phyloP scores from a whole-genome alignment of 768 basidiomycete genomes.

The Gymnopilus junonius region DNA sequence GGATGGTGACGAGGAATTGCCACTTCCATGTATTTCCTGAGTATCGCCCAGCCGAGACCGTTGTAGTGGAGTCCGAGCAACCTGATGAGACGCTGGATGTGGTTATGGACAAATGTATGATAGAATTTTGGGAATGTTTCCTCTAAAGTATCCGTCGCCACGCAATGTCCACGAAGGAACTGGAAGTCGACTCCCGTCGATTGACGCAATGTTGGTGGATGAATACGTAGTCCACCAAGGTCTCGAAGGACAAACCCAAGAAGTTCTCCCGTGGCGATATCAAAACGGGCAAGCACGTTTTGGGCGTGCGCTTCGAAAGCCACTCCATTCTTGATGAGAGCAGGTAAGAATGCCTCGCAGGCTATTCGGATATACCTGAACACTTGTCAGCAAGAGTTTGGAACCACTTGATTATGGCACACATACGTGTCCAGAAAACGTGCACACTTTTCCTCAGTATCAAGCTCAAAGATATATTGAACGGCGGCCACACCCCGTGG shows the following conservation, averaged over 20 bases:
- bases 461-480: slow-evolving; percentile 48
- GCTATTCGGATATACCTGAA: slow-evolving; percentile 54
- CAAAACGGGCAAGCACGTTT: slow-evolving; percentile 55
- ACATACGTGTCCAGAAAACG: slow-evolving; percentile 52
- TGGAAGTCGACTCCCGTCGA: slow-evolving; percentile 55
- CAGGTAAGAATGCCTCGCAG: slow-evolving; percentile 55
- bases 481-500: slow-evolving; percentile 49
- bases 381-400: slow-evolving; percentile 3
- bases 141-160: slow-evolving; percentile 49
- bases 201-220: slow-evolving; percentile 49
- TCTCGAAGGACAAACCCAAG: slow-evolving; percentile 60
- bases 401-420: neutral
- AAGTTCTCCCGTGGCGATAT: slow-evolving; percentile 43
- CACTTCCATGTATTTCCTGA: slow-evolving; percentile 47
- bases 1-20: slow-evolving; percentile 50
- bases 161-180: slow-evolving; percentile 57
- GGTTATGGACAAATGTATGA: slow-evolving; percentile 64
- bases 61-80: slow-evolving; percentile 55
- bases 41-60: slow-evolving; percentile 54
- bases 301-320: slow-evolving; percentile 67
- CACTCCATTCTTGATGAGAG: slow-evolving; percentile 57
- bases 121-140: slow-evolving; percentile 62
- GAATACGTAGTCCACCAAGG: slow-evolving; percentile 59
- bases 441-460: slow-evolving; percentile 49
- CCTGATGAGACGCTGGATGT: slow-evolving; percentile 59